Evolutionary conservation across 2,329 filamentous ascomycete genomes (phyloP).

Genomic region (Aspergillus tubingensis): DNA sequence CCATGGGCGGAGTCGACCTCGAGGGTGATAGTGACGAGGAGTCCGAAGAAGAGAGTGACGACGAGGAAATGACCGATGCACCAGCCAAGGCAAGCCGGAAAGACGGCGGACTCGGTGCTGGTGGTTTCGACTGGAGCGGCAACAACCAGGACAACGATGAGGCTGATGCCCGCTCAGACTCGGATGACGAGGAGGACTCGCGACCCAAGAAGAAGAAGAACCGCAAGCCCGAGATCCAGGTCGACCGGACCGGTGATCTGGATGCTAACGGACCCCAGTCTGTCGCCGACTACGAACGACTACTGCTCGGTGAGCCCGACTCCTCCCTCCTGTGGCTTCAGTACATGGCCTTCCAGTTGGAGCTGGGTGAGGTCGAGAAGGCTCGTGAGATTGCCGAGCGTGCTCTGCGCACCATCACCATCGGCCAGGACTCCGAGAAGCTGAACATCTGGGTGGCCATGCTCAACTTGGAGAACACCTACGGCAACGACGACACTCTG

Average conservation of each 20-base stretch:
- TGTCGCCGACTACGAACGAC: constrained; percentile 87
- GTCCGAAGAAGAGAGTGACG: constrained; percentile 44
- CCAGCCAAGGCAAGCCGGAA: constrained; percentile 37
- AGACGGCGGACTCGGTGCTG: constrained; percentile 63
- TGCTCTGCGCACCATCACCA: constrained; percentile 86
- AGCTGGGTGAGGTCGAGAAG: constrained; percentile 83
- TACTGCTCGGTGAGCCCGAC: constrained; percentile 88
- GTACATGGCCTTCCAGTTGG: constrained; percentile 98
- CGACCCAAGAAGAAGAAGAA: constrained; percentile 71
- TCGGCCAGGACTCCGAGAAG: constrained; percentile 88
- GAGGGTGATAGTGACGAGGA: constrained; percentile 47
- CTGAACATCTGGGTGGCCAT: constrained; percentile 93
- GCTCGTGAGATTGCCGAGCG: constrained; percentile 88
- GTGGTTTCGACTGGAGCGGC: constrained; percentile 87
- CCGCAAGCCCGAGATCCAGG: constrained; percentile 73
- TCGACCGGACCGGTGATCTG: constrained; percentile 89
- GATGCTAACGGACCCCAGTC: constrained; percentile 87
- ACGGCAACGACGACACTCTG: constrained; percentile 77
- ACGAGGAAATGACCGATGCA: constrained; percentile 45
- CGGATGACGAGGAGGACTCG: constrained; percentile 48
- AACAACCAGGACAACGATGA: constrained; percentile 61
- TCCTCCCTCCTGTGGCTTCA: constrained; percentile 92
- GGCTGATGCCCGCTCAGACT: constrained; percentile 49
- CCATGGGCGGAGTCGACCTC: constrained; percentile 49
- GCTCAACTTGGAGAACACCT: constrained; percentile 90